Evolutionary conservation across 352 stramenopile species (phyloP), one percentile per base, ranked within the genome.

Genomic region (Phytophthora vignae): DNA sequence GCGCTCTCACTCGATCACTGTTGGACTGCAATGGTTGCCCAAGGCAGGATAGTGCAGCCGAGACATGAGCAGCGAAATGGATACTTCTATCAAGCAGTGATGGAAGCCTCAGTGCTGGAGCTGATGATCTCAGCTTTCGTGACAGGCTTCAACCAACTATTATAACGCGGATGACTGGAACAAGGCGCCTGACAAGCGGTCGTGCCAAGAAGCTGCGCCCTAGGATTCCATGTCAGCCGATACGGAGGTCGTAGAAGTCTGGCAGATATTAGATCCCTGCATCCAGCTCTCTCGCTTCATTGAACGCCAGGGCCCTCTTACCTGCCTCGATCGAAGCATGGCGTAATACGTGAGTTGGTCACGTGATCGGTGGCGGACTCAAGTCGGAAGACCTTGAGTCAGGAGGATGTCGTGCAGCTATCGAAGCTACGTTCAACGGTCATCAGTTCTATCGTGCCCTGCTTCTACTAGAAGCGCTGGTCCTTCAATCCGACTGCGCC

Each of bases 261-360:
- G 50, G 29, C 27, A 27, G 66, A 58, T 68, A 53, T 31, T 31
- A 31, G 27, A 31, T 31, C 4, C 36, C 49, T 59, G 21, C 56
- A 49, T 71, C 33, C 48, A 67, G 56, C 59, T 73, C 66, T 59
- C 42, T 68, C 44, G 42, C 38, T 60, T 58, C 27, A 50, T 5
- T 55, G 19, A 46, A 9, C 14, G 17, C 8, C 40, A 12, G n/a
- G 9, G 29, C 9, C 14, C 4, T 15, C 36, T 25, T 25, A 14
- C 29, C 44, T 56, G 21, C 17, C 42, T 40, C 4, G n/a, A 22
- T 21, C 36, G 31, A 60, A 54, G 6, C 29, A 54, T 49, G 36
- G 11, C 53, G 19, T 42, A 42, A 14, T 42, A 14, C 6, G 36
- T 42, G 11, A 29, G 14, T 56, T 55, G 42, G 33, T 71, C 63